phyloP scores from a whole-genome alignment of 2,329 filamentous ascomycete genomes.

The Diaporthe longicolla region DNA sequence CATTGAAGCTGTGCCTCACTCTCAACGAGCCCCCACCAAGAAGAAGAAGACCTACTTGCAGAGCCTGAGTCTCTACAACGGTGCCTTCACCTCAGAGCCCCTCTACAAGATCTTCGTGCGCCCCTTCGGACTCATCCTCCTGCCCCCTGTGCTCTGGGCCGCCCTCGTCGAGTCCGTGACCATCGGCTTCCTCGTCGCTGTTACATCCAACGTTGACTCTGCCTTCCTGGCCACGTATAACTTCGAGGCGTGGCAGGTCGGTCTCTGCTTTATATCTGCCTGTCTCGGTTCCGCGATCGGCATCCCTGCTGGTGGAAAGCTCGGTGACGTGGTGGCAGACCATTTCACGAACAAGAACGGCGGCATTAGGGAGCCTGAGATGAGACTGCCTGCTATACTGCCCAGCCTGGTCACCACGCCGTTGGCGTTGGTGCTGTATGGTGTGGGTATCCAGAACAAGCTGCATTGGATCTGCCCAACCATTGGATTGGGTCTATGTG shows the following conservation, averaged over 20 bases:
- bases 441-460: conserved; percentile 61
- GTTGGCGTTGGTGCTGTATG: conserved; percentile 60
- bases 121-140: conserved; percentile 62
- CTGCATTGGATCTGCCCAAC: conserved; percentile 70
- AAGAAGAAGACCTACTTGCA: conserved; percentile 52
- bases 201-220: conserved; percentile 65
- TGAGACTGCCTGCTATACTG: conserved; percentile 69
- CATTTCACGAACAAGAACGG: conserved; percentile 65
- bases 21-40: background rate
- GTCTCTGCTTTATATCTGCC: conserved; percentile 65
- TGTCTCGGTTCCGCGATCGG: conserved; percentile 64
- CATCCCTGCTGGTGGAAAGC: conserved; percentile 63
- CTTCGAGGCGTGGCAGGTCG: conserved; percentile 62
- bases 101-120: conserved; percentile 63
- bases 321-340: conserved; percentile 63
- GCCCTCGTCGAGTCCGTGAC: conserved; percentile 67
- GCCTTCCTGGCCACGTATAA: conserved; percentile 59
- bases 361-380: conserved; percentile 71
- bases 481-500: conserved; percentile 66
- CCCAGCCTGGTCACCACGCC: conserved; percentile 66
- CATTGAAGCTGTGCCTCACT: conserved; percentile 41
- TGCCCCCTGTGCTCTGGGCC: conserved; percentile 69
- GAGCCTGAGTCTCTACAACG: conserved; percentile 57
- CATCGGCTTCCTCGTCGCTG: conserved; percentile 69
- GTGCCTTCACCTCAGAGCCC: conserved; percentile 60